These are phyloP conservation scores for Fusarium sp. DNA, from an alignment of 2,329 filamentous ascomycete species.

Conservation along the genomic window DNA sequence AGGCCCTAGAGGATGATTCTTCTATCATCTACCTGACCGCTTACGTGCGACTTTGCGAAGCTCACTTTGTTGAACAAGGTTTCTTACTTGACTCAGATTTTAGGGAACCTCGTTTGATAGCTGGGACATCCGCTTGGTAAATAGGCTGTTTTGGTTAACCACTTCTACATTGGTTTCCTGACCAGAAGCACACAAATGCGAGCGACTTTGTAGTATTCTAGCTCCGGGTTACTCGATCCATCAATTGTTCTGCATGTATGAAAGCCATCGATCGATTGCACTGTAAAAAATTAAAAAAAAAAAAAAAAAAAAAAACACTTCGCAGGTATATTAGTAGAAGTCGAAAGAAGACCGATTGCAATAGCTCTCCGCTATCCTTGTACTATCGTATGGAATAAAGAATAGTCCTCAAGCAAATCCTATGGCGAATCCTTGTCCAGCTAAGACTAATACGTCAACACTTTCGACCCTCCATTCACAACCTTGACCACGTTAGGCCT, in stretches of 20 bases:
- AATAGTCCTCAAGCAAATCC: background rate
- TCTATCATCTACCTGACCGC: background rate
- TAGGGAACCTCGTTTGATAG: background rate
- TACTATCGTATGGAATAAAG: background rate
- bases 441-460: slow-evolving; percentile 6
- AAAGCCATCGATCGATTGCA: background rate
- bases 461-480: slow-evolving; percentile 27
- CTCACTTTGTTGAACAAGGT: background rate
- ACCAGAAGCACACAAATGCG: background rate
- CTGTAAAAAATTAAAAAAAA: too few relatives aligned
- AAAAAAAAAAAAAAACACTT: too few relatives aligned
- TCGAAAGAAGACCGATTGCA: background rate
- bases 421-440: background rate
- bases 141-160: too few relatives aligned
- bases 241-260: background rate
- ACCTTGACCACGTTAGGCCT: slow-evolving; percentile 23
- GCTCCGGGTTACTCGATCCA: background rate
- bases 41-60: background rate
- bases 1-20: too few relatives aligned
- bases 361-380: background rate
- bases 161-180: too few relatives aligned
- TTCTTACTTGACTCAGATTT: background rate
- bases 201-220: background rate
- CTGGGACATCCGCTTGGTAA: too few relatives aligned
- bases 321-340: background rate